phyloP scores from a whole-genome alignment of 352 stramenopile genomes.

The Vaucheria bursata region DNA sequence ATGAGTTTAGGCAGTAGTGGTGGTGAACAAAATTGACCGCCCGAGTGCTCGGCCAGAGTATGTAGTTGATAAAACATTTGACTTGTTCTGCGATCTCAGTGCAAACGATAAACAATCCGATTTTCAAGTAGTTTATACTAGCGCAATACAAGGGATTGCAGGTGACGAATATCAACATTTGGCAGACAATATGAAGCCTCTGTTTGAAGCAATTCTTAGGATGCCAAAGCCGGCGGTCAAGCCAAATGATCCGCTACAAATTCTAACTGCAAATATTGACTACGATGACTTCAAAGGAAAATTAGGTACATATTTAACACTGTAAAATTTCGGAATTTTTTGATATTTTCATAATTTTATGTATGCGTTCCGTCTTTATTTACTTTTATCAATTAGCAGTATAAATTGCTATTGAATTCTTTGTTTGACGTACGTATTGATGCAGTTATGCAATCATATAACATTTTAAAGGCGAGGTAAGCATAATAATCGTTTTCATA shows the following conservation, averaged over 20 bases:
- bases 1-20: conserved; percentile 88
- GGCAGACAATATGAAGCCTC: conserved; percentile 74
- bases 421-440: too few species aligned
- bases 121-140: conserved; percentile 95
- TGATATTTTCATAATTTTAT: too few species aligned
- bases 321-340: too few species aligned
- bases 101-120: conserved; percentile 95
- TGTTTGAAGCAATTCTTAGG: conserved; percentile 93
- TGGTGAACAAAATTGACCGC: conserved; percentile 99
- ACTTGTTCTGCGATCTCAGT: conserved; percentile 90
- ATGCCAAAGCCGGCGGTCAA: conserved; percentile 66
- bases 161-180: conserved; percentile 69
- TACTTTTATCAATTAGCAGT: too few species aligned
- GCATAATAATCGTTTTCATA: too few species aligned
- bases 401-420: too few species aligned
- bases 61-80: conserved; percentile 77
- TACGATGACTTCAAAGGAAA: conserved; percentile 95
- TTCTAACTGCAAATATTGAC: conserved; percentile 91
- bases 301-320: too few species aligned
- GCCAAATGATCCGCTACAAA: conserved; percentile 57
- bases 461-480: too few species aligned
- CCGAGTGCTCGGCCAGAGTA: conserved; percentile 87
- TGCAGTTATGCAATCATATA: too few species aligned
- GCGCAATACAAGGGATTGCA: conserved; percentile 85
- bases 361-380: too few species aligned